A percentile compares a stretch with the other conserved stretches of the same genome.
Evolutionary conservation across 129 eudicot genomes (phyloP).

Genomic region (Pulicaria dysenterica): DNA sequence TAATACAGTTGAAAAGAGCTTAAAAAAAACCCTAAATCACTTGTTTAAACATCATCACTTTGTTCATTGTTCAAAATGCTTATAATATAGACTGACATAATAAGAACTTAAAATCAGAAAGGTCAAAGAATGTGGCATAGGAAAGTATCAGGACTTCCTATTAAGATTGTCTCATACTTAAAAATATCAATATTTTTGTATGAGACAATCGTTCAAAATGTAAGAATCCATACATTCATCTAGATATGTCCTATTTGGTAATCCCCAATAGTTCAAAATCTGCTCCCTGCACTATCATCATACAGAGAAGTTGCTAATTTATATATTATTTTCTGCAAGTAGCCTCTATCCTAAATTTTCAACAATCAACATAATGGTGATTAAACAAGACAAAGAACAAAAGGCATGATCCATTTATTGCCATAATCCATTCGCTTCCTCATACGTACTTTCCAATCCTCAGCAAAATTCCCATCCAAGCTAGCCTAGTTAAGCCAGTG

Average conservation of each 20-base stretch:
- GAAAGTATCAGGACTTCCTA: neutral
- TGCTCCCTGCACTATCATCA: neutral
- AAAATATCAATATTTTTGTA: neutral
- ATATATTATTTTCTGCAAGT: neutral
- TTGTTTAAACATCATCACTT: too few relatives aligned
- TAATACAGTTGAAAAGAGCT: too few relatives aligned
- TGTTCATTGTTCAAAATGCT: constrained; percentile 6
- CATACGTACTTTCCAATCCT: neutral
- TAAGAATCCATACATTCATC: constrained; percentile 20
- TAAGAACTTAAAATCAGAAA: neutral
- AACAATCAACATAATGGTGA: neutral
- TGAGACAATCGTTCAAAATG: too few relatives aligned
- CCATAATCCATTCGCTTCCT: neutral
- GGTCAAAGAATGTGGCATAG: neutral
- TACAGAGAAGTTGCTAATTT: neutral
- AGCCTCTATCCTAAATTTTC: neutral
- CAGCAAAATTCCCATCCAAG: neutral
- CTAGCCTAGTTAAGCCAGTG: neutral
- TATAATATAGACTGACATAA: neutral
- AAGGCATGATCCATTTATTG: neutral
- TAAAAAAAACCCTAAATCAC: too few relatives aligned
- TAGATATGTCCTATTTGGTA: constrained; percentile 1
- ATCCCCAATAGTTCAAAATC: neutral
- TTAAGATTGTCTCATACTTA: neutral
- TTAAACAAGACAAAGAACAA: neutral